Conservation (phyloP, 2,329 filamentous ascomycete species). For the Juglanconis sp. region DNA sequence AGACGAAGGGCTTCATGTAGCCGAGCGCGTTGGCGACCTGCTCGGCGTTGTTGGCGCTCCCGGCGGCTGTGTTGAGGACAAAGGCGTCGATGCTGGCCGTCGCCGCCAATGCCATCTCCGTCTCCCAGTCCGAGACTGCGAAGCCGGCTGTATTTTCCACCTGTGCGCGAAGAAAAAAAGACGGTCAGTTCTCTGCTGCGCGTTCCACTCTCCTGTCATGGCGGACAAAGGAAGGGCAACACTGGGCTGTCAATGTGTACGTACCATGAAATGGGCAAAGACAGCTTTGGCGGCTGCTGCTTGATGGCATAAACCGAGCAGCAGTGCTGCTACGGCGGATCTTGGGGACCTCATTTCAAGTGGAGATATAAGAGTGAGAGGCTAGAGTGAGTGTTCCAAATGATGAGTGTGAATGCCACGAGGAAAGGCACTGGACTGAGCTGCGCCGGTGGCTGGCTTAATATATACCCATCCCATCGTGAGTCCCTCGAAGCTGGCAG, state of each 20-base stretch:
- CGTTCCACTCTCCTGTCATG: neutral
- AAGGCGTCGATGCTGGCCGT: constrained; percentile 37
- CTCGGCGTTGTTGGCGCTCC: constrained; percentile 15
- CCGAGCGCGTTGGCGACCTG: constrained; percentile 22
- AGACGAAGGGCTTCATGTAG: constrained; percentile 36
- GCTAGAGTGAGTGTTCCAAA: too few relatives aligned
- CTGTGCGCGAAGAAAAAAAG: constrained; percentile 11
- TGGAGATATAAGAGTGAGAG: too few relatives aligned
- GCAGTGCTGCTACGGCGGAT: too few relatives aligned
- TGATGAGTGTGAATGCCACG: too few relatives aligned
- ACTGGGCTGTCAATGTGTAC: neutral
- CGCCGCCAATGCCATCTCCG: constrained; percentile 32
- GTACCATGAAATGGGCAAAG: constrained; percentile 28
- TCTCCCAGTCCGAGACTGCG: constrained; percentile 23
- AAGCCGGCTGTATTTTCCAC: constrained; percentile 24
- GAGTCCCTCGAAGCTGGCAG: too few relatives aligned
- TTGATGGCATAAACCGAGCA: too few relatives aligned
- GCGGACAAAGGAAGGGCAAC: neutral
- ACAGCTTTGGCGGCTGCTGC: too few relatives aligned
- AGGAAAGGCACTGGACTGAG: too few relatives aligned
- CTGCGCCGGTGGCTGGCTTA: too few relatives aligned
- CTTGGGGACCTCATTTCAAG: too few relatives aligned
- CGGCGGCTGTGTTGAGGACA: constrained; percentile 30
- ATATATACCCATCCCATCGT: too few relatives aligned
- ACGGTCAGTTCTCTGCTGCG: too few relatives aligned